Base-by-base conservation (phyloP, 2,329 filamentous ascomycete genomes). In the Pestalotiopsis sp. region DNA sequence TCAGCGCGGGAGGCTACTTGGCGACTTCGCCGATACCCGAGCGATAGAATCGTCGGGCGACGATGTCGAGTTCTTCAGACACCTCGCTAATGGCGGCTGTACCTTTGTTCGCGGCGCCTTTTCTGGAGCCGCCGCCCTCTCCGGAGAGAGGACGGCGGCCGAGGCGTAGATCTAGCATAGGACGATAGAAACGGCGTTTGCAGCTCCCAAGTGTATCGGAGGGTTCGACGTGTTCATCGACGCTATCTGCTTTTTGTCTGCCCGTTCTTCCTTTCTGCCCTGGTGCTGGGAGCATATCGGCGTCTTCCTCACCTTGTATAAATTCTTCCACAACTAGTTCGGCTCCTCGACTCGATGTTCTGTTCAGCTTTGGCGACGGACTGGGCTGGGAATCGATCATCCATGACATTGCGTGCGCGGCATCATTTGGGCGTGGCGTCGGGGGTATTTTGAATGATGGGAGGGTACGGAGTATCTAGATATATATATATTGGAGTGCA, bases 1-100 rank as follows among this genome's bases (percentile, higher is more conserved):
- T 93, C 70, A 94, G 92, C 76, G 92, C 91, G 30, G 92, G 92
- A 60, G 92, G 92, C 61, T 85, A 91, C 72, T 84, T 95, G 76
- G 89, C 89, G 69, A 89, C 86, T 79, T 86, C 85, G 73, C 86
- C 87, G 74, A 89, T 89, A 77, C 86, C 87, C 73, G 87, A 89
- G 70, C 76, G 77, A 70, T 78, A 78, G 77, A 78, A 71, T 76
- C 77, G 75, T 67, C 73, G 76, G 75, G 75, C 75, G 71, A 77
- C 75, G 63, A 73, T 69, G 56, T 69, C 70, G 44, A n/a, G 11
- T 60, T 76, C 74, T 55, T 59, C 70, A 56, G n/a, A 30, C 55
- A 66, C 59, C 10, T 65, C 57, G 20, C 57, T 39, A 7, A 35
- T 35, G 30, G 24, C 40, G 3, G 22, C 26, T 17, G 40, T 48